phyloP scores from a whole-genome alignment of 1,284 basidiomycete species.

The Stygiomarasmius scandens region DNA sequence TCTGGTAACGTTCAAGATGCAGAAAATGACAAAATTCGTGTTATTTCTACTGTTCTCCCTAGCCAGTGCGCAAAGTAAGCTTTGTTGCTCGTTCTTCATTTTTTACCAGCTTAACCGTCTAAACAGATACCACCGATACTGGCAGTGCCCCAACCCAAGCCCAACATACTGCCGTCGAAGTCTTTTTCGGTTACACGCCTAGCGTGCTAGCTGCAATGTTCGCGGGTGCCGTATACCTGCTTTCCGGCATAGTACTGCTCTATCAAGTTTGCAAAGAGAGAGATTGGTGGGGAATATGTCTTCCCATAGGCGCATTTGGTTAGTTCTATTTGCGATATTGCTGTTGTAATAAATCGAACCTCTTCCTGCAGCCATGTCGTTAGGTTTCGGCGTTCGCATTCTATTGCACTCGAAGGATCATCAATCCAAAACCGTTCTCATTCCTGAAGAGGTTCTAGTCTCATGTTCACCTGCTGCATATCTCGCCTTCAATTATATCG shows the following conservation, averaged over 20 bases:
- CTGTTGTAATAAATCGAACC: too few relatives aligned
- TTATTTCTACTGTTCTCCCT: too few relatives aligned
- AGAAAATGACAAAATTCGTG: too few relatives aligned
- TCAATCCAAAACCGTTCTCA: slow-evolving; percentile 8
- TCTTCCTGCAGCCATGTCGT: slow-evolving; percentile 4
- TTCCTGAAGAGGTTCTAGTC: slow-evolving; percentile 9
- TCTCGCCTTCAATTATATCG: slow-evolving; percentile 35
- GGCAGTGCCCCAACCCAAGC: neutral
- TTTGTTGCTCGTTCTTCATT: neutral
- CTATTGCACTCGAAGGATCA: slow-evolving; percentile 1
- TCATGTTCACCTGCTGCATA: slow-evolving; percentile 22
- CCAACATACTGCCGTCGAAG: neutral
- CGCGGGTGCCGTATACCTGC: slow-evolving; percentile 23
- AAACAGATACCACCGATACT: neutral
- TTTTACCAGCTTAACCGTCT: neutral
- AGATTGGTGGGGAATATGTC: slow-evolving; percentile 33
- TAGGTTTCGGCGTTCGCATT: slow-evolving; percentile 15
- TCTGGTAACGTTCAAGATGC: too few relatives aligned
- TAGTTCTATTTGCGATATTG: neutral
- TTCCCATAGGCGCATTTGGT: slow-evolving; percentile 30
- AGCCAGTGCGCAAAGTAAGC: too few relatives aligned
- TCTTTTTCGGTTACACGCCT: slow-evolving; percentile 22
- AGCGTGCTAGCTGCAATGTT: slow-evolving; percentile 23
- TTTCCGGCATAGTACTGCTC: slow-evolving; percentile 18
- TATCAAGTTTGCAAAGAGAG: slow-evolving; percentile 19